These are phyloP conservation scores for Tephrocybe sp. DNA, from an alignment of 768 basidiomycete species.

Conservation along the genomic window DNA sequence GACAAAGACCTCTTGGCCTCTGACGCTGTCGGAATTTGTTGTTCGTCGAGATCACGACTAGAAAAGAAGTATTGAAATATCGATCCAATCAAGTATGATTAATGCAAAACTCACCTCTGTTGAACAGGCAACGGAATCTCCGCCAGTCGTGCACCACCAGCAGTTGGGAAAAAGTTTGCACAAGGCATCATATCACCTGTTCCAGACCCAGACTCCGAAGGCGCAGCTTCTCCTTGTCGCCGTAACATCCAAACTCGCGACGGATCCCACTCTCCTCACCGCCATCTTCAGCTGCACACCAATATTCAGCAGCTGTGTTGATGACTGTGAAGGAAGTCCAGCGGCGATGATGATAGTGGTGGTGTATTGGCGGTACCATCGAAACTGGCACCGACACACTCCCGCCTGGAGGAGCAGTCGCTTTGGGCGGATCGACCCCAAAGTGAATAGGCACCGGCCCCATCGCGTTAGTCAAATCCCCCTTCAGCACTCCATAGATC, in stretches of 20 bases:
- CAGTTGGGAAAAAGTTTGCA: too few relatives aligned
- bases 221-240: background rate
- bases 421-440: too few relatives aligned
- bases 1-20: slow-evolving; percentile 24
- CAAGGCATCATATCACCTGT: slow-evolving; percentile 30
- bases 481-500: too few relatives aligned
- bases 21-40: slow-evolving; percentile 19
- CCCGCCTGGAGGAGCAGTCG: too few relatives aligned
- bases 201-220: too few relatives aligned
- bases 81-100: background rate
- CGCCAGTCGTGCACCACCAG: slow-evolving; percentile 51
- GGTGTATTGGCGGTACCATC: background rate
- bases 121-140: too few relatives aligned
- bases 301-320: background rate
- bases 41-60: slow-evolving; percentile 26
- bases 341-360: background rate
- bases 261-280: slow-evolving; percentile 7
- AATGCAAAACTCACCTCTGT: slow-evolving; percentile 25
- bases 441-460: slow-evolving; percentile 59
- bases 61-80: background rate
- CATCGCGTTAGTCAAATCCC: slow-evolving; percentile 31
- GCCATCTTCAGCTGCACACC: slow-evolving; percentile 4
- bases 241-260: slow-evolving; percentile 8
- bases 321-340: too few relatives aligned
- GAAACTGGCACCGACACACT: too few relatives aligned